Evolutionary conservation across 441 rosid species (phyloP), one percentile per base, ranked within the genome.

Genomic region (Geranium incanum): DNA sequence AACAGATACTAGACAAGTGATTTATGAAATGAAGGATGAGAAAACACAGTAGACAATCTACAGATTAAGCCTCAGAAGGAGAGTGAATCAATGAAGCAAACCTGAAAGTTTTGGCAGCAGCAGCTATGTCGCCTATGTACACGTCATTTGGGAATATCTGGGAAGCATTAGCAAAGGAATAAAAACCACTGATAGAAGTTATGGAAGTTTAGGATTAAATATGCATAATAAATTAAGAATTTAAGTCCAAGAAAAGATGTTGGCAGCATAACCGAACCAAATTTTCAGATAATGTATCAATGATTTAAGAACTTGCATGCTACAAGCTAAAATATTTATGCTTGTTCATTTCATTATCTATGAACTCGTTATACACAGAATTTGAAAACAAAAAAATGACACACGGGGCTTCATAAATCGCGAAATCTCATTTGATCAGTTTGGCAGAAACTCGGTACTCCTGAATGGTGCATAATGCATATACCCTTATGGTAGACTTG

Each of bases 141-240:
- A 90, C 79, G 55, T 95, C 96, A 81, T 84, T 85, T 11, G 98
- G 99, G 80, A 95, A 84, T 13, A 95, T 92, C 98, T 92, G 89
- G 37, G 68, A 15, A 75, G 79, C 69, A 76, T 41, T 11, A 23
- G 36, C 21, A 64, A 16, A 19, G 70, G 69, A 37, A 38, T 73
- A 67, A 62, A 48, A 74, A 55, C 5, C 70, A 68, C 48, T 3
- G 4, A 59, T 4, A 6, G 16, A 38, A 39, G 16, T 8, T 21
- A 39, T 39, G 33, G 6, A 68, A 39, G 70, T n/a, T 36, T 68
- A 19, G 5, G 45, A 19, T 43, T 68, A 45, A 19, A 16, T 18
- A 23, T 63, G 33, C 37, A 43, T 19, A n/a, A 39, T 16, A 19
- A 38, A 28, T 9, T 8, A 50, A 45, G 38, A 33, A 48, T 8